phyloP scores from a whole-genome alignment of 2,329 filamentous ascomycete genomes.

The Xylaria sp. region DNA sequence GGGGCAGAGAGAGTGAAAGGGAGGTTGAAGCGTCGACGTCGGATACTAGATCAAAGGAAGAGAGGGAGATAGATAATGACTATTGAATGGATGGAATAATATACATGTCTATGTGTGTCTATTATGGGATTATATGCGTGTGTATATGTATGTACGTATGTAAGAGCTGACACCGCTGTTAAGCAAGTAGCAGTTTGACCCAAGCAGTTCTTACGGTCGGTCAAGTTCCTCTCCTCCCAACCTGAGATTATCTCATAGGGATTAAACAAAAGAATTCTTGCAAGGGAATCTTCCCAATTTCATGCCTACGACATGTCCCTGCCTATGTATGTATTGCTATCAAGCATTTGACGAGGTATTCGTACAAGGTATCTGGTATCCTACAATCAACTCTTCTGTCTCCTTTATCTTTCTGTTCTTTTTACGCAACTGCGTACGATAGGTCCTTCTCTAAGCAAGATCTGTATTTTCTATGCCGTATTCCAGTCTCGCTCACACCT shows the following conservation, averaged over 20 bases:
- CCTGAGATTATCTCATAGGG: too few relatives aligned
- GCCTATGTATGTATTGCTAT: conserved; percentile 10
- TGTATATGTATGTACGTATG: background rate
- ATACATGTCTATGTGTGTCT: background rate
- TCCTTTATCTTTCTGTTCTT: background rate
- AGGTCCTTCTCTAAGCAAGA: too few relatives aligned
- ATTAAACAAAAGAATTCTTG: too few relatives aligned
- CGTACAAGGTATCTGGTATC: conserved; percentile 26
- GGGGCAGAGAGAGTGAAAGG: background rate
- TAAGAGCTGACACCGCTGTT: background rate
- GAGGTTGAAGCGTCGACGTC: background rate
- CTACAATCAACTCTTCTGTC: background rate
- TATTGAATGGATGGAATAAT: background rate
- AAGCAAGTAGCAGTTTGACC: background rate
- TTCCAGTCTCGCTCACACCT: background rate
- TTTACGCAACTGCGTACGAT: background rate
- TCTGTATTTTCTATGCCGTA: too few relatives aligned
- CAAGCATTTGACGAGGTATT: conserved; percentile 4
- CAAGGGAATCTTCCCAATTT: background rate
- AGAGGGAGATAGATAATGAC: background rate
- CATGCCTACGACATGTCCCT: background rate
- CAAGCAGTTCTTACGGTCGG: too few relatives aligned
- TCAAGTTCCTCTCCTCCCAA: too few relatives aligned
- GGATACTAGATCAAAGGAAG: background rate
- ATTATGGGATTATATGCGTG: too few relatives aligned